Base-by-base conservation (phyloP, 2,329 filamentous ascomycete genomes). In the Xylaria sp. region DNA sequence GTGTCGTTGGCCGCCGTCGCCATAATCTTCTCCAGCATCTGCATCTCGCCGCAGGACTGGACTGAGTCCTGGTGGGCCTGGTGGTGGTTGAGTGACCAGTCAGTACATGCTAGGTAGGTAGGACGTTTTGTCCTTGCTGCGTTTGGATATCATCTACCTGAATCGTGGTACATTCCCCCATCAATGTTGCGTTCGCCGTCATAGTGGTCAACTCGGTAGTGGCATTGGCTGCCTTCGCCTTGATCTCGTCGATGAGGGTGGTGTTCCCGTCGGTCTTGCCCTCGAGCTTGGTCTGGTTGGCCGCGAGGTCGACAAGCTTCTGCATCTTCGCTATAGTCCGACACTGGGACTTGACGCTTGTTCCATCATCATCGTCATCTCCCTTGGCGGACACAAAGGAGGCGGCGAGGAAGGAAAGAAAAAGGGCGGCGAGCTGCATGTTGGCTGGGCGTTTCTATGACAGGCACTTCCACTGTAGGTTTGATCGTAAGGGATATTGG, bases 251-350 rank as follows among this genome's bases (percentile, higher is more conserved):
- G 4, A 69, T 66, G 54, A 67, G 66, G 42, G 73, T 74, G 24
- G 72, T 65, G 55, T 76, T 71, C 62, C 68, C 67, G 19, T 71
- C 57, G 43, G 69, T 68, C 42, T 67, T 54, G 44, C 64, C 46
- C 29, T 67, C 63, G 3, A 76, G 67, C 54, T 64, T 59, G 29
- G 73, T 75, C 6, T 64, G 55, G 64, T 76, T 75, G 62, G 59
- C 55, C 18, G 71, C 72, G 4, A 74, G 59, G 41, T 68, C 58
- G 50, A 71, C 61, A 39, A 73, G 43, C 38, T 61, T 42, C 55
- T 63, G 69, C 4, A 73, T 62, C 50, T 62, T 61, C 41, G 60
- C 46, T 44, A 75, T 65, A 44, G 69, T 54, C 44, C 63, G 63
- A 66, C 73, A 75, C 52, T 71, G 65, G 20, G 63, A 60, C 60